Evolutionary conservation across 202 grass and related monocot species (phyloP).

Genomic region (Musa balbisiana): DNA sequence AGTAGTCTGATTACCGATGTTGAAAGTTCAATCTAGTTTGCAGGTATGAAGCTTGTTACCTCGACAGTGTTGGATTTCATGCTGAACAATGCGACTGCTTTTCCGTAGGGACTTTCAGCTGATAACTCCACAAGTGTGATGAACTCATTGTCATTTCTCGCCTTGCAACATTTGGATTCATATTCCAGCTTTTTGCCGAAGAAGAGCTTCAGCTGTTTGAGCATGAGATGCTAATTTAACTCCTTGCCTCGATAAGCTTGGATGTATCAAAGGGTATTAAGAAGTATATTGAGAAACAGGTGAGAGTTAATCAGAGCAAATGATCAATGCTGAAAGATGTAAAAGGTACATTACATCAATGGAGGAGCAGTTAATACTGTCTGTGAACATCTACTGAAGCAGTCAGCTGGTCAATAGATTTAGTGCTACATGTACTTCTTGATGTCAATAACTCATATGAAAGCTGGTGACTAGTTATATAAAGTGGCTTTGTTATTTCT

Average conservation of each 20-base stretch:
- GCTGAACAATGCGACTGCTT: slow-evolving; percentile 61
- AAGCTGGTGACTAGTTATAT: no score
- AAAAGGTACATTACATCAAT: no score
- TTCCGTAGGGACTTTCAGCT: slow-evolving; percentile 62
- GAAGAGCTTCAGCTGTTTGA: slow-evolving; percentile 73
- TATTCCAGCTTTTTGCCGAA: slow-evolving; percentile 60
- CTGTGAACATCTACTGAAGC: no score
- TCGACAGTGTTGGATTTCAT: slow-evolving; percentile 46
- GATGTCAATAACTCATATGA: no score
- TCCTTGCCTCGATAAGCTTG: not conserved
- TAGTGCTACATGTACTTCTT: no score
- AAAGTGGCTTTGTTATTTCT: no score
- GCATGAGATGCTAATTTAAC: slow-evolving; percentile 16
- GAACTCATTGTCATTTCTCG: slow-evolving; percentile 29
- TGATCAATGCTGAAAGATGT: not conserved
- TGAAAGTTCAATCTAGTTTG: not conserved
- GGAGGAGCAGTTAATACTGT: no score
- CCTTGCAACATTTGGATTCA: slow-evolving; percentile 51
- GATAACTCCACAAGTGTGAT: slow-evolving; percentile 69
- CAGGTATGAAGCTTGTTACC: slow-evolving; percentile 30
- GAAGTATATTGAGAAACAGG: no score
- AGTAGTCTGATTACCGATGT: not conserved
- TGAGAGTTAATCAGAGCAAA: not conserved
- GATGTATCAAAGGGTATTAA: not conserved
- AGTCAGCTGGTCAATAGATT: no score